A percentile compares a stretch with the other conserved stretches of the same genome.
Evolutionary conservation across 371 early-diverging fungal species (phyloP).

Genomic region (Capillidium rhysosporum): DNA sequence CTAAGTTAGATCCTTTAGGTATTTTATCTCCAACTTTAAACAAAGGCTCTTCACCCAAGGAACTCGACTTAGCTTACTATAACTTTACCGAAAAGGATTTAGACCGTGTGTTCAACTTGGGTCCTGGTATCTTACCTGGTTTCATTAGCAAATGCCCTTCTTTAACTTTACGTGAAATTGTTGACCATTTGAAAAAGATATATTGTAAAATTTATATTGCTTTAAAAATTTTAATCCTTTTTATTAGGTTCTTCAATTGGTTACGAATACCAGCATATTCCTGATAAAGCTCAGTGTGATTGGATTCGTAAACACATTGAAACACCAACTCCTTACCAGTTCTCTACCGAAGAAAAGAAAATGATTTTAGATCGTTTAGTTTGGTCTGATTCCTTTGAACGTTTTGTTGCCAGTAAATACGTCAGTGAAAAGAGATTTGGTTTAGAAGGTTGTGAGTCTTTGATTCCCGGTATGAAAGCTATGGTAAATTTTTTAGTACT

Average conservation of each 20-base stretch:
- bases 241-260: slow-evolving; percentile 66
- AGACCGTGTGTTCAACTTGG: slow-evolving; percentile 73
- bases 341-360: slow-evolving; percentile 66
- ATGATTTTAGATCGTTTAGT: slow-evolving; percentile 85
- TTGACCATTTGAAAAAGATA: slow-evolving; percentile 54
- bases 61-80: slow-evolving; percentile 70
- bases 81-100: slow-evolving; percentile 86
- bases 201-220: slow-evolving; percentile 47
- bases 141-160: slow-evolving; percentile 38
- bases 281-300: slow-evolving; percentile 86
- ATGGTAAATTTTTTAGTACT: slow-evolving; percentile 28
- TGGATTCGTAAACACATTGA: slow-evolving; percentile 89
- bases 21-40: slow-evolving; percentile 43
- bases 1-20: slow-evolving; percentile 81
- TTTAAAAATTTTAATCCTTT: neutral
- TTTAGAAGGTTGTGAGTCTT: slow-evolving; percentile 88
- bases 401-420: slow-evolving; percentile 87
- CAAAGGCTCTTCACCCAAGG: slow-evolving; percentile 37
- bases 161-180: slow-evolving; percentile 76
- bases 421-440: slow-evolving; percentile 95
- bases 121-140: slow-evolving; percentile 85
- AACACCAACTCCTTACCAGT: slow-evolving; percentile 66
- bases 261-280: slow-evolving; percentile 94
- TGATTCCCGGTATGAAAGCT: slow-evolving; percentile 95
- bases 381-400: slow-evolving; percentile 92